These are phyloP conservation scores for Colletotrichum tofieldiae DNA, from an alignment of 2,329 filamentous ascomycete genomes.

Conservation along the genomic window DNA sequence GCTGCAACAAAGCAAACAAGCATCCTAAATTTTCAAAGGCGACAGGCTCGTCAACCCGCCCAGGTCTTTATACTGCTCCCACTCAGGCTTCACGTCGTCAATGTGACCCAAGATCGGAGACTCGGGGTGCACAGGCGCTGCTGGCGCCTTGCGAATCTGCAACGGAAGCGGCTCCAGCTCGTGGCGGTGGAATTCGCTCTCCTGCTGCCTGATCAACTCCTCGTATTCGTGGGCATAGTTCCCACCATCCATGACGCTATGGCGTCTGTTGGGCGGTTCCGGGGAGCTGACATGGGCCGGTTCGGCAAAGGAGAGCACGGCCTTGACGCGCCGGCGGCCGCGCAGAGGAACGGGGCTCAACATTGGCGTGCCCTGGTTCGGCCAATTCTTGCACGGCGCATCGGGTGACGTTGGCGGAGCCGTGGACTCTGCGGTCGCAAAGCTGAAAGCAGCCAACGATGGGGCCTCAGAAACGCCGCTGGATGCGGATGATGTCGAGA, in stretches of 20 bases:
- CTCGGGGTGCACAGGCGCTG: constrained; percentile 36
- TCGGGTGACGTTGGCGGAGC: constrained; percentile 47
- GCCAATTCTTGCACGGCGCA: constrained; percentile 39
- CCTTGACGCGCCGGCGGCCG: constrained; percentile 49
- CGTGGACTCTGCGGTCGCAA: constrained; percentile 47
- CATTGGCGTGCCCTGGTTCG: constrained; percentile 33
- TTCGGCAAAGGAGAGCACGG: constrained; percentile 30
- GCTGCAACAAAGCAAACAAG: background rate
- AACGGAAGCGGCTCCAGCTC: constrained; percentile 42
- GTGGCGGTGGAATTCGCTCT: constrained; percentile 36
- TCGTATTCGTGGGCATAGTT: constrained; percentile 49
- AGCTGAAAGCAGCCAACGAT: constrained; percentile 49
- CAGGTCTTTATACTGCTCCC: constrained; percentile 64
- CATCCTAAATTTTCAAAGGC: constrained; percentile 26
- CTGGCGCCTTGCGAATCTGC: constrained; percentile 44
- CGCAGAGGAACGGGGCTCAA: constrained; percentile 46
- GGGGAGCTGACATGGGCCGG: constrained; percentile 14
- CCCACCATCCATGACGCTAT: constrained; percentile 17
- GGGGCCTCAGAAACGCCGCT: constrained; percentile 45
- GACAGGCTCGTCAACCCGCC: constrained; percentile 57
- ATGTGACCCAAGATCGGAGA: background rate
- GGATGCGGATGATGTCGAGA: constrained; percentile 45
- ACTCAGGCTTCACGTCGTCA: constrained; percentile 53
- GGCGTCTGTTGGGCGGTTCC: constrained; percentile 11
- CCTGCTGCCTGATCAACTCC: constrained; percentile 45